These are phyloP conservation scores for Boletus insuetus DNA, from an alignment of 768 basidiomycete genomes.

Conservation along the genomic window DNA sequence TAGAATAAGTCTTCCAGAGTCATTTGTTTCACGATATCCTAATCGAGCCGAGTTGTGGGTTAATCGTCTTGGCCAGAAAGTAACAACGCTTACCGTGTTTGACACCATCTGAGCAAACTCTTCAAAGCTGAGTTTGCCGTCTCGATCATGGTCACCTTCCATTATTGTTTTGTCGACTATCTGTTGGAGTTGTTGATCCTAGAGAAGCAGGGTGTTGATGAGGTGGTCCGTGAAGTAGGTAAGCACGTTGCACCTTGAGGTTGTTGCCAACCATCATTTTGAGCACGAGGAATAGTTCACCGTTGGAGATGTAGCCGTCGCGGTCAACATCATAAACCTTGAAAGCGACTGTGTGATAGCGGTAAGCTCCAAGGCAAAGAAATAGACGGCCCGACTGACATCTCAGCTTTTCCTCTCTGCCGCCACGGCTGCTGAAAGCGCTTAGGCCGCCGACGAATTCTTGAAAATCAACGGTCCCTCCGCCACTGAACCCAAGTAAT, in stretches of 20 bases:
- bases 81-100: constrained; percentile 66
- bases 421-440: constrained; percentile 96
- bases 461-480: constrained; percentile 98
- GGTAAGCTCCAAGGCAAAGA: not conserved
- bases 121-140: constrained; percentile 95
- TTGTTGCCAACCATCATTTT: constrained; percentile 99
- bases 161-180: constrained; percentile 99
- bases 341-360: constrained; percentile 78
- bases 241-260: constrained; percentile 64
- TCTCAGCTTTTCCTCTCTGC: constrained; percentile 92
- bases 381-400: constrained; percentile 53
- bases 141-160: constrained; percentile 98
- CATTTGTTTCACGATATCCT: constrained; percentile 99
- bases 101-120: constrained; percentile 97
- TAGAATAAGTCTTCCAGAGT: constrained; percentile 92
- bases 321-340: constrained; percentile 99
- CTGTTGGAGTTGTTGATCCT: constrained; percentile 98
- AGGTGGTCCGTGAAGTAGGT: not conserved
- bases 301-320: constrained; percentile 97
- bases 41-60: constrained; percentile 8
- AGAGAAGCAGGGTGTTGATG: not conserved
- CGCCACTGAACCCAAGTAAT: constrained; percentile 60
- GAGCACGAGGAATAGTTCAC: constrained; percentile 94
- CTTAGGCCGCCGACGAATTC: constrained; percentile 98
- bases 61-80: not conserved